These are phyloP conservation scores for Leishmania tropica DNA, from an alignment of 208 protist genomes.

Conservation along the genomic window DNA sequence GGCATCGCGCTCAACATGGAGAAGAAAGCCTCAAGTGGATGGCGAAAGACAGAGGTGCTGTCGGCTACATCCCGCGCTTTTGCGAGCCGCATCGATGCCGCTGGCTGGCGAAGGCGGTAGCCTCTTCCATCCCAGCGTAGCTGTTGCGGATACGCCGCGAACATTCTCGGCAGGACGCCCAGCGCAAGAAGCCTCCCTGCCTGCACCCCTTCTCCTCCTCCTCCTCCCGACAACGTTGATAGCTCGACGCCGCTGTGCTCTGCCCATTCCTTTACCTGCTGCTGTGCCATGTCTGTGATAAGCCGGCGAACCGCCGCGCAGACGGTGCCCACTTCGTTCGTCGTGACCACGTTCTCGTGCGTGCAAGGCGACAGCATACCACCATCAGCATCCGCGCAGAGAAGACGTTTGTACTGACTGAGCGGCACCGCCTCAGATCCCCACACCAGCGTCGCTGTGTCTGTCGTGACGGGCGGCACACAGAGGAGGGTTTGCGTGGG, in stretches of 20 bases:
- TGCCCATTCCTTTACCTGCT: background rate
- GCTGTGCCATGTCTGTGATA: slow-evolving; percentile 13
- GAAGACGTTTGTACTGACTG: slow-evolving; percentile 1
- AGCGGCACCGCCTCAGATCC: slow-evolving; percentile 14
- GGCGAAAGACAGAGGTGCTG: slow-evolving; percentile 16
- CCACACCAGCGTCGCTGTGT: slow-evolving; percentile 36
- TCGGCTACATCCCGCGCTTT: background rate
- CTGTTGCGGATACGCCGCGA: slow-evolving; percentile 30
- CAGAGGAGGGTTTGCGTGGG: slow-evolving; percentile 29
- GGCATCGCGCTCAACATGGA: slow-evolving; percentile 16
- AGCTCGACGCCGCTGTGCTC: background rate
- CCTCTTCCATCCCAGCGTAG: slow-evolving; percentile 36
- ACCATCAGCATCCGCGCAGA: background rate
- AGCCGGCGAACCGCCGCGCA: slow-evolving; percentile 4
- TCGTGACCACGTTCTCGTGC: slow-evolving; percentile 12
- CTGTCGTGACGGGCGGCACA: slow-evolving; percentile 30
- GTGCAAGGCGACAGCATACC: background rate
- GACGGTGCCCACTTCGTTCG: slow-evolving; percentile 24
- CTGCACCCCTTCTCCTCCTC: background rate
- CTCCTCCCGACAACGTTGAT: background rate
- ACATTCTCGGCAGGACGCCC: slow-evolving; percentile 28
- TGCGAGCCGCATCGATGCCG: background rate
- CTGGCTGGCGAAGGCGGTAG: slow-evolving; percentile 24
- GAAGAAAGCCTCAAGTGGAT: slow-evolving; percentile 57
- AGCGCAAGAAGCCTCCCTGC: slow-evolving; percentile 6